These are phyloP conservation scores for Lagerstroemia fauriei DNA, from an alignment of 441 rosid species.

Conservation along the genomic window DNA sequence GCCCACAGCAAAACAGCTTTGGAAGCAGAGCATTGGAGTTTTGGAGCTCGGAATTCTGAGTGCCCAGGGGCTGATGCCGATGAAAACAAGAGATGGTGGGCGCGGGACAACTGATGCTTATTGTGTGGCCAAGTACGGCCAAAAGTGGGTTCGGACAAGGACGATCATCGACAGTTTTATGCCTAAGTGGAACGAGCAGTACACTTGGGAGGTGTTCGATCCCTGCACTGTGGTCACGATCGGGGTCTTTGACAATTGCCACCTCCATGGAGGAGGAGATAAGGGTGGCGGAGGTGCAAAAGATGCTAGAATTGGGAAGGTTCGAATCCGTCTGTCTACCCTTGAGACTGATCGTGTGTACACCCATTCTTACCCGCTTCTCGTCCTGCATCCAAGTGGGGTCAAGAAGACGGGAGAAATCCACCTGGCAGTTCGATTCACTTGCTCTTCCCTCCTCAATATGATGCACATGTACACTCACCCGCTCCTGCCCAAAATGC, in stretches of 20 bases:
- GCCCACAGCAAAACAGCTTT: constrained; percentile 86
- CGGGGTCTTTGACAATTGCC: constrained; percentile 91
- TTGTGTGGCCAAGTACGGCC: constrained; percentile 93
- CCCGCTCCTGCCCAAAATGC: constrained; percentile 92
- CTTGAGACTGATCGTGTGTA: constrained; percentile 89
- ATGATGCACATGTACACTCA: constrained; percentile 93
- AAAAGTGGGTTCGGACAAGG: constrained; percentile 89
- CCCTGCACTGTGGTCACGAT: constrained; percentile 91
- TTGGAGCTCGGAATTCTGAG: constrained; percentile 76
- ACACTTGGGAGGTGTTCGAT: constrained; percentile 97
- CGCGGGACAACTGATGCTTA: constrained; percentile 91
- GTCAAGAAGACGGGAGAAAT: constrained; percentile 96
- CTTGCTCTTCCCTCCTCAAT: constrained; percentile 82
- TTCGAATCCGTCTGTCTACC: constrained; percentile 85
- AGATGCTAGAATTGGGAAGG: constrained; percentile 82
- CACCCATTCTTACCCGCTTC: constrained; percentile 84
- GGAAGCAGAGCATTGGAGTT: constrained; percentile 86
- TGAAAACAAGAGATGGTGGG: constrained; percentile 90
- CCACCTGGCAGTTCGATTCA: constrained; percentile 87
- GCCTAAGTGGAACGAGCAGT: constrained; percentile 96
- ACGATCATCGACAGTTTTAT: constrained; percentile 81
- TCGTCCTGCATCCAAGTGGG: constrained; percentile 78
- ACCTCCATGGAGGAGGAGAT: constrained; percentile 71
- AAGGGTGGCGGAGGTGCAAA: constrained; percentile 47
- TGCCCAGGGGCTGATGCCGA: constrained; percentile 81